Evolutionary conservation across 257 asterid species (phyloP).

Genomic region (Jacaranda copaia): DNA sequence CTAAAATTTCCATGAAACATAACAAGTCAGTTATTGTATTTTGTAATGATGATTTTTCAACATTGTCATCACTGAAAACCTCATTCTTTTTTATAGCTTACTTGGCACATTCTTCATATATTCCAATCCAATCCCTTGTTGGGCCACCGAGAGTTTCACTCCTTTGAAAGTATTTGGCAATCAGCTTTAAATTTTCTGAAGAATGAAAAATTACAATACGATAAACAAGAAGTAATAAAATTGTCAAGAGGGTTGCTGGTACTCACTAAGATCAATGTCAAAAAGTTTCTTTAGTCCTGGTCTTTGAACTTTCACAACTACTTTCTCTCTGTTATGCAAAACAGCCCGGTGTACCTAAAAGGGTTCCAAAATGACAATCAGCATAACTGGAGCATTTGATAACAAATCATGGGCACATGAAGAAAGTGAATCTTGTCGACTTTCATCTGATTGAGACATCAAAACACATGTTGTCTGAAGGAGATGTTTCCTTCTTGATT

Average conservation of each 20-base stretch:
- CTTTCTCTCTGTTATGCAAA: conserved; percentile 90
- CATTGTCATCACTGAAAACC: conserved; percentile 9
- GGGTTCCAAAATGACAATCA: conserved; percentile 42
- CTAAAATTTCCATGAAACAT: conserved; percentile 49
- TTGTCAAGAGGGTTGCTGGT: background rate
- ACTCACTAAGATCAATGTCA: conserved; percentile 92
- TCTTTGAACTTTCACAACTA: conserved; percentile 92
- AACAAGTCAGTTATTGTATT: conserved; percentile 17
- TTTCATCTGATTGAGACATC: background rate
- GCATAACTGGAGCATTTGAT: conserved; percentile 26
- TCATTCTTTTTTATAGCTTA: conserved; percentile 42
- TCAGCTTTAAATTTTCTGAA: conserved; percentile 83
- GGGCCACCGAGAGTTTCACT: conserved; percentile 97
- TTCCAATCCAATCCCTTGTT: conserved; percentile 93
- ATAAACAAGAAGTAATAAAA: background rate
- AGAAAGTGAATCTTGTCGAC: background rate
- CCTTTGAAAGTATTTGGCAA: conserved; percentile 90
- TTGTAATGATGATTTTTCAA: background rate
- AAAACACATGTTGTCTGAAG: background rate
- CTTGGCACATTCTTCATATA: conserved; percentile 98
- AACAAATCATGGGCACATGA: conserved; percentile 2
- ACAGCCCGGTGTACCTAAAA: conserved; percentile 93
- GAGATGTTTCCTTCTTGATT: background rate
- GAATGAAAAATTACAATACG: conserved; percentile 27
- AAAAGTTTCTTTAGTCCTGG: conserved; percentile 93